Evolutionary conservation across 2,329 filamentous ascomycete genomes (phyloP).

Genomic region (Blumeriella jaapii): DNA sequence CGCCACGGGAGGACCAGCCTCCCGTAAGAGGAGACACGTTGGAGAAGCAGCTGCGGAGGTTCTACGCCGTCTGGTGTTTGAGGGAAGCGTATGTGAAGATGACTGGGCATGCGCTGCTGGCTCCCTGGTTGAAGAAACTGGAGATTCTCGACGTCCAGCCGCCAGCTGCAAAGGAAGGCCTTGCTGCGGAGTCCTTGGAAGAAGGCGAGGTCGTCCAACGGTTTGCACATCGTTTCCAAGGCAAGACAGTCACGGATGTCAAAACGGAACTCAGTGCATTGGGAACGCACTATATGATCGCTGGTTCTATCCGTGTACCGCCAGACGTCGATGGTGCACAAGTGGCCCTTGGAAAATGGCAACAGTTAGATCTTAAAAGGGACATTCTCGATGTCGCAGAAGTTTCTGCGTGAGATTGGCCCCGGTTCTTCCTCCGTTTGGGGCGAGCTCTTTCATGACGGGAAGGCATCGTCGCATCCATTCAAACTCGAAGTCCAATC

Average conservation of each 20-base stretch:
- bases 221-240: conserved; percentile 21
- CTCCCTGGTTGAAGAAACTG: conserved; percentile 58
- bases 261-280: conserved; percentile 23
- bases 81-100: conserved; percentile 78
- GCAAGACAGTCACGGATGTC: conserved; percentile 19
- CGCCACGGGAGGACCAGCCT: conserved; percentile 12
- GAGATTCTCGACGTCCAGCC: conserved; percentile 50
- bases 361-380: conserved; percentile 16
- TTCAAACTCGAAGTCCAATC: no score
- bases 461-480: no score
- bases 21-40: conserved; percentile 27
- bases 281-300: conserved; percentile 25
- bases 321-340: conserved; percentile 5
- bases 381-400: conserved; percentile 21
- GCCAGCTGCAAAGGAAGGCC: conserved; percentile 10
- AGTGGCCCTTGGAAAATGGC: conserved; percentile 11
- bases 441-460: no score
- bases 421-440: no score
- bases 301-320: conserved; percentile 14
- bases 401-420: not conserved
- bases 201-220: conserved; percentile 14
- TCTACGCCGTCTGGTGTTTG: conserved; percentile 70
- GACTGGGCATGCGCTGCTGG: conserved; percentile 66
- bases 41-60: conserved; percentile 53
- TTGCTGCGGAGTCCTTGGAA: conserved; percentile 12